Evolutionary conservation across 345 rosid species (phyloP).

Genomic region (Gossypium bickii): DNA sequence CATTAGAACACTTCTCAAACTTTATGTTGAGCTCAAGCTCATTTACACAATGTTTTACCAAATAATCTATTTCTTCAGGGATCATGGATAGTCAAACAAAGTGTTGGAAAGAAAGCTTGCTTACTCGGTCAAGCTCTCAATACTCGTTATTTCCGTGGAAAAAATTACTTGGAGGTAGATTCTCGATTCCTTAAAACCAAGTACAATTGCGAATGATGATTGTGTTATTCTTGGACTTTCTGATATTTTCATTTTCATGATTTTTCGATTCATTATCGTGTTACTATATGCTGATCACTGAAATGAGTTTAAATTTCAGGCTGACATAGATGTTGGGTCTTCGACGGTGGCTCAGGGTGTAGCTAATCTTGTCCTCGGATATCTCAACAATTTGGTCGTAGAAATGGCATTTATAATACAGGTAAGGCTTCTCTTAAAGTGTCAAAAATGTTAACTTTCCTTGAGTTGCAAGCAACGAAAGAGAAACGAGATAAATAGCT

Average conservation of each 20-base stretch:
- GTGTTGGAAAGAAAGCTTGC: conserved; percentile 94
- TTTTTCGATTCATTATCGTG: neutral
- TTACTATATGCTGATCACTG: neutral
- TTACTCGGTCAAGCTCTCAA: conserved; percentile 80
- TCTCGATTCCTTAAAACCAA: neutral
- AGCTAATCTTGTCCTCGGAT: conserved; percentile 74
- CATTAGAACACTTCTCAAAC: neutral
- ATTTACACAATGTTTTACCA: neutral
- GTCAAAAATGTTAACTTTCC: neutral
- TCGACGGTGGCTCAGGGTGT: conserved; percentile 93
- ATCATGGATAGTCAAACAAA: conserved; percentile 96
- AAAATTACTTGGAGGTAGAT: conserved; percentile 79
- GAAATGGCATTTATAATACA: conserved; percentile 96
- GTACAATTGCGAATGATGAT: neutral
- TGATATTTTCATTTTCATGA: neutral
- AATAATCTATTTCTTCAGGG: conserved; percentile 40
- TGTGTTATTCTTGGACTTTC: neutral
- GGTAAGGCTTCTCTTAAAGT: conserved; percentile 31
- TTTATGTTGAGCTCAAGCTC: neutral
- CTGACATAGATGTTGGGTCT: conserved; percentile 78
- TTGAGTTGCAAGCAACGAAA: neutral
- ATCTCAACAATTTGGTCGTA: conserved; percentile 74
- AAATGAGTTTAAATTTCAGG: conserved; percentile 31
- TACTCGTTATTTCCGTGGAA: conserved; percentile 58
- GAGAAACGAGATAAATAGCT: neutral